phyloP scores from a whole-genome alignment of 345 rosid species.

The Brassica carinata region DNA sequence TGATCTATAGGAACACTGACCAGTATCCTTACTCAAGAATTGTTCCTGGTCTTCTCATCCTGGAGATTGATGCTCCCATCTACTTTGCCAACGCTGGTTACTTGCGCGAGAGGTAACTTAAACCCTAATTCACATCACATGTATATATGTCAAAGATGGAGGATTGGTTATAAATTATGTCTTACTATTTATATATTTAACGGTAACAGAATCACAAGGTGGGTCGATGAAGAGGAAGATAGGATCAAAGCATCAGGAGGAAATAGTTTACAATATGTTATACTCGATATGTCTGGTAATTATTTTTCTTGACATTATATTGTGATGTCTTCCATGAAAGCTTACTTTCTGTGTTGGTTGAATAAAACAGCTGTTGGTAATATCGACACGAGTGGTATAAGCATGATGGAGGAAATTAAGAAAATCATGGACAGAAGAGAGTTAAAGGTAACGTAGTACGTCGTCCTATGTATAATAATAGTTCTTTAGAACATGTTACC shows the following conservation, averaged over 20 bases:
- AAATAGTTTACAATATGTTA: constrained; percentile 64
- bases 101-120: constrained; percentile 80
- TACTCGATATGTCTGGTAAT: constrained; percentile 76
- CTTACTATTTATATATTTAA: neutral
- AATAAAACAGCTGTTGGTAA: constrained; percentile 69
- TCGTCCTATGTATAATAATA: neutral
- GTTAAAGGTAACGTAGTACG: constrained; percentile 60
- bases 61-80: constrained; percentile 81
- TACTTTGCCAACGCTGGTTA: constrained; percentile 89
- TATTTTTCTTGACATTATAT: neutral
- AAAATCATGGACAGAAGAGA: constrained; percentile 55
- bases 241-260: constrained; percentile 59
- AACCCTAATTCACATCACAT: neutral
- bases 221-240: constrained; percentile 87
- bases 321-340: neutral
- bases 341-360: neutral
- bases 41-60: constrained; percentile 75
- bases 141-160: neutral
- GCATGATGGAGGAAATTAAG: constrained; percentile 86
- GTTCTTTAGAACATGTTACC: neutral
- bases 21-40: constrained; percentile 68
- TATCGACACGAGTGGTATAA: constrained; percentile 91
- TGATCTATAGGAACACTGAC: constrained; percentile 69
- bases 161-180: neutral
- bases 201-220: constrained; percentile 66